phyloP scores from a whole-genome alignment of 2,329 filamentous ascomycete species.

The Penicillium sp. region DNA sequence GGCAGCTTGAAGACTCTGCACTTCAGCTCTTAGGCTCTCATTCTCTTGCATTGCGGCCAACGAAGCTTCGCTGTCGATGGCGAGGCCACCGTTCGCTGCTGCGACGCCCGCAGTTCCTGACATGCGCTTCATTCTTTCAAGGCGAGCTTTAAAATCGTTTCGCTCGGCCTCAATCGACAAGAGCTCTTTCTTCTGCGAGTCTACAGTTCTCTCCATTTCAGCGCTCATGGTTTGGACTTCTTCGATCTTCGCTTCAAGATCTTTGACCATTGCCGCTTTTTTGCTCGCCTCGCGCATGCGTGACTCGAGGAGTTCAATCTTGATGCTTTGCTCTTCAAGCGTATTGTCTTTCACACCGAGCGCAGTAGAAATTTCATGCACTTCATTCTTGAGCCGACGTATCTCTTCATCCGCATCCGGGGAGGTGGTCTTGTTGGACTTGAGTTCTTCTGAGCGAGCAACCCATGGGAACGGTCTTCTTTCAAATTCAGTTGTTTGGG shows the following conservation, averaged over 20 bases:
- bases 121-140: slow-evolving; percentile 39
- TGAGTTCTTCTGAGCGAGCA: slow-evolving; percentile 72
- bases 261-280: slow-evolving; percentile 55
- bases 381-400: slow-evolving; percentile 69
- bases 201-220: slow-evolving; percentile 29
- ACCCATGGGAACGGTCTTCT: slow-evolving; percentile 72
- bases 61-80: slow-evolving; percentile 35
- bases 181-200: slow-evolving; percentile 34
- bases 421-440: slow-evolving; percentile 71
- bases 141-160: slow-evolving; percentile 37
- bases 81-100: slow-evolving; percentile 32
- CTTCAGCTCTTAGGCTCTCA: slow-evolving; percentile 38
- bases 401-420: slow-evolving; percentile 82
- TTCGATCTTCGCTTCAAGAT: slow-evolving; percentile 39
- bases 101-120: slow-evolving; percentile 34
- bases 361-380: slow-evolving; percentile 67
- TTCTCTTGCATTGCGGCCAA: slow-evolving; percentile 40
- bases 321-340: slow-evolving; percentile 78
- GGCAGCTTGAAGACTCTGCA: slow-evolving; percentile 41
- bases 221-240: slow-evolving; percentile 31
- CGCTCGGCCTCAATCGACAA: slow-evolving; percentile 35
- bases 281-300: slow-evolving; percentile 76
- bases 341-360: slow-evolving; percentile 71
- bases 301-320: slow-evolving; percentile 87
- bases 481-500: slow-evolving; percentile 73